A percentile compares a stretch with the other conserved stretches of the same genome.
phyloP scores from a whole-genome alignment of 2,329 filamentous ascomycete genomes.

The Fusarium sp. region DNA sequence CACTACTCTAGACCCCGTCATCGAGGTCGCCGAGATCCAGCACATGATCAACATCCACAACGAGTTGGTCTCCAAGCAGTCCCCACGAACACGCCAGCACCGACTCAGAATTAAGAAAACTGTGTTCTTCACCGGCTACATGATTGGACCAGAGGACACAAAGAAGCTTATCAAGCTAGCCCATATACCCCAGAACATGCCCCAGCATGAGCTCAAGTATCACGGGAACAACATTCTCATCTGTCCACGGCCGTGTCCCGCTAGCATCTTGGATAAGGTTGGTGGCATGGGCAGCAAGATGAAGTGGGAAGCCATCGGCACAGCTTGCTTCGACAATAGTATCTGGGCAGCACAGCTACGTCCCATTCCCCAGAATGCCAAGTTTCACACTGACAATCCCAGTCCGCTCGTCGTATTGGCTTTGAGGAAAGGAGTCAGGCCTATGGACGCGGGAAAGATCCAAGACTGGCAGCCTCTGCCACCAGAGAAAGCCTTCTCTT shows the following conservation, averaged over 20 bases:
- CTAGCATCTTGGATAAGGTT: conserved; percentile 81
- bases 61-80: conserved; percentile 56
- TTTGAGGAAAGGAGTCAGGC: conserved; percentile 78
- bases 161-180: conserved; percentile 79
- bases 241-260: conserved; percentile 79
- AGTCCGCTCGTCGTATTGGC: conserved; percentile 86
- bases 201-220: conserved; percentile 79
- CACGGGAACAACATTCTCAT: conserved; percentile 95
- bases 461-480: conserved; percentile 84
- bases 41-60: conserved; percentile 93
- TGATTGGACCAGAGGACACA: conserved; percentile 79
- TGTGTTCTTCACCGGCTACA: conserved; percentile 92
- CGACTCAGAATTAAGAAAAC: conserved; percentile 83
- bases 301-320: conserved; percentile 84
- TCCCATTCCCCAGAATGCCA: conserved; percentile 76
- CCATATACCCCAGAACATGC: conserved; percentile 70
- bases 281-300: conserved; percentile 89
- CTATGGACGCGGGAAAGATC: conserved; percentile 85
- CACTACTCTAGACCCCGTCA: conserved; percentile 79
- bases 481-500: conserved; percentile 77
- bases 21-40: conserved; percentile 87
- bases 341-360: conserved; percentile 89
- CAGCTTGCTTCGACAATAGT: conserved; percentile 80
- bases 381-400: conserved; percentile 83
- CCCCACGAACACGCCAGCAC: conserved; percentile 55